These are phyloP conservation scores for Actinidia arguta DNA, from an alignment of 179 eudicot species.

Conservation along the genomic window DNA sequence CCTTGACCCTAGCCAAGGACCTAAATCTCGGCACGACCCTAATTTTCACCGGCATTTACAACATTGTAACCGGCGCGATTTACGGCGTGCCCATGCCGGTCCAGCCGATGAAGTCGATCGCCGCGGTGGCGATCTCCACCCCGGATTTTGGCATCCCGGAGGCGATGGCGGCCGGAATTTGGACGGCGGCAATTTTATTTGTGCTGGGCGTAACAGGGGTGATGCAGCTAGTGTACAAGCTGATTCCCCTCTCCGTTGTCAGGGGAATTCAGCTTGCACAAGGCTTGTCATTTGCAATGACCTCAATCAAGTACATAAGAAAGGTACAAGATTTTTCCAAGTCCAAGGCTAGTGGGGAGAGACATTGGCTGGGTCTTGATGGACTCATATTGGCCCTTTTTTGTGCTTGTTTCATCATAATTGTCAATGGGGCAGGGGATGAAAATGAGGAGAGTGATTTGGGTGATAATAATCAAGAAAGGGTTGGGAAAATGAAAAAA, in stretches of 20 bases:
- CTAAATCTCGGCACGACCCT: slow-evolving; percentile 51
- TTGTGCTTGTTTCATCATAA: slow-evolving; percentile 74
- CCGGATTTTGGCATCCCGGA: slow-evolving; percentile 73
- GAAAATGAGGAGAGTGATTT: slow-evolving; percentile 33
- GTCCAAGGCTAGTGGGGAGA: slow-evolving; percentile 61
- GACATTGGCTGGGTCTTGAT: slow-evolving; percentile 88
- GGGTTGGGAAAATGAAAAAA: slow-evolving; percentile 21
- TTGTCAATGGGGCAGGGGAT: slow-evolving; percentile 71
- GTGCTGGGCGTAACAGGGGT: slow-evolving; percentile 75
- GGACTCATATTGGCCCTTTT: slow-evolving; percentile 71
- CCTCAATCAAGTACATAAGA: slow-evolving; percentile 78
- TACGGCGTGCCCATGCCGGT: slow-evolving; percentile 98
- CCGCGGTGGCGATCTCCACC: slow-evolving; percentile 82
- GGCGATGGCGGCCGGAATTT: slow-evolving; percentile 86
- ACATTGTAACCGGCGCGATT: slow-evolving; percentile 70
- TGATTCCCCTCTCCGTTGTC: slow-evolving; percentile 79
- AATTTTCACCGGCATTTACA: slow-evolving; percentile 81
- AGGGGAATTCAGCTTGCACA: slow-evolving; percentile 94
- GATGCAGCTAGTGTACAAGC: slow-evolving; percentile 71
- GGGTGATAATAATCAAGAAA: slow-evolving; percentile 22
- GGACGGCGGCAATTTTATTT: slow-evolving; percentile 63
- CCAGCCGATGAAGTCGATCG: slow-evolving; percentile 96
- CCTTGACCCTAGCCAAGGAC: background rate
- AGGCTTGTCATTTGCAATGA: slow-evolving; percentile 78
- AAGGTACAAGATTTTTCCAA: slow-evolving; percentile 65